Evolutionary conservation across 345 rosid species (phyloP), one percentile per base, ranked within the genome.

Genomic region (Arabis alpina): DNA sequence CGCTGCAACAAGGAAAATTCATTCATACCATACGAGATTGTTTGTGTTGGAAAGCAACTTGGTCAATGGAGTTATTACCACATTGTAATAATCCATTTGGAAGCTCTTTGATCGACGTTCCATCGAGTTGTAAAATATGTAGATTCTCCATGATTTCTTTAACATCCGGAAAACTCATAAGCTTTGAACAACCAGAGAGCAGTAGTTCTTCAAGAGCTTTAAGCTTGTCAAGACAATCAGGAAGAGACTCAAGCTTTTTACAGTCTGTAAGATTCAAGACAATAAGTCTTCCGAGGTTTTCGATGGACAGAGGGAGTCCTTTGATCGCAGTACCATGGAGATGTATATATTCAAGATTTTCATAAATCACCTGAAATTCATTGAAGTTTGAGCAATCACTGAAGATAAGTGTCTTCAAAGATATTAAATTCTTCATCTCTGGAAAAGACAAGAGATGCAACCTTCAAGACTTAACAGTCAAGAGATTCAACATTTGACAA

Each of bases 301-400:
- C 9, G 4, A 63, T 63, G 23, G 27, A 9, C 3, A 30, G 43
- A 8, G 71, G 67, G 19, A 79, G 51, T 14, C 48, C 71, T 4
- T 19, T 2, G 2, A 79, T 70, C 0, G 66, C 39, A 0, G 70
- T 59, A 6, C 56, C 73, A 45, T 16, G 57, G 3, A 73, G 43
- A 36, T 12, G 1, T 5, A 73, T 25, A 9, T 19, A 9, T 9
- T 52, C 3, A 40, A 78, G 23, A 58, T 51, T 54, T 0, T 57
- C 7, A 0, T 45, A 42, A 4, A 70, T 49, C 9, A 57, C 8
- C 23, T 64, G 57, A 52, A 76, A 66, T 27, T 49, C 51, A 14
- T 11, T 23, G 14, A 76, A 14, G 4, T 15, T 59, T 25, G 13
- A 16, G 71, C 83, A 80, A 0, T 41, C 41, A 6, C 9, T 69